Percentiles rank a stretch among this genome's conserved stretches.
phyloP scores from a whole-genome alignment of 768 basidiomycete genomes.

The Russula lepida region DNA sequence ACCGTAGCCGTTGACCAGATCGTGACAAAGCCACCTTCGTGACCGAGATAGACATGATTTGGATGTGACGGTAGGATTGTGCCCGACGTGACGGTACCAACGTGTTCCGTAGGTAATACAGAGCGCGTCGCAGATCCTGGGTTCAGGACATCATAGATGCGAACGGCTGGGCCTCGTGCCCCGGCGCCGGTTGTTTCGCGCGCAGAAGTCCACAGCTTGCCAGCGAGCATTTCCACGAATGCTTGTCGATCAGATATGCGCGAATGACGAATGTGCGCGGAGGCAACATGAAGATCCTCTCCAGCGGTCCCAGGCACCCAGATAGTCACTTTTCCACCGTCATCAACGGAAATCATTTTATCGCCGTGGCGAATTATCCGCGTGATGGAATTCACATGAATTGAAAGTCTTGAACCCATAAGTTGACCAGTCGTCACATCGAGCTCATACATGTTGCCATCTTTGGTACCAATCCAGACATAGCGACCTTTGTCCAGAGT shows the following conservation, averaged over 20 bases:
- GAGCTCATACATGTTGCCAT: slow-evolving; percentile 79
- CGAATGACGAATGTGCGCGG: slow-evolving; percentile 46
- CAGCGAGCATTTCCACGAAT: slow-evolving; percentile 65
- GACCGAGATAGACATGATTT: slow-evolving; percentile 69
- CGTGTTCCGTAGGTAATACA: slow-evolving; percentile 55
- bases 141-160: slow-evolving; percentile 70
- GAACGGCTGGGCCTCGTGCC: slow-evolving; percentile 56
- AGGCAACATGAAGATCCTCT: slow-evolving; percentile 30
- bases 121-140: slow-evolving; percentile 48
- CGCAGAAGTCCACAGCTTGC: slow-evolving; percentile 76
- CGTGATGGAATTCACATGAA: slow-evolving; percentile 59
- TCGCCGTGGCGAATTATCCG: slow-evolving; percentile 66
- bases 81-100: slow-evolving; percentile 78
- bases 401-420: slow-evolving; percentile 46
- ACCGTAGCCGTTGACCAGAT: slow-evolving; percentile 60
- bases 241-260: slow-evolving; percentile 76
- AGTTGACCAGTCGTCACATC: slow-evolving; percentile 58
- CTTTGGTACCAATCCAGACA: slow-evolving; percentile 86
- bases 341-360: slow-evolving; percentile 77
- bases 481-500: slow-evolving; percentile 48
- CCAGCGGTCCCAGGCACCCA: slow-evolving; percentile 45
- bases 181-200: slow-evolving; percentile 37
- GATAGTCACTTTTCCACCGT: slow-evolving; percentile 72
- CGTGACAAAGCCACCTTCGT: slow-evolving; percentile 84
- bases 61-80: slow-evolving; percentile 65